Evolutionary conservation across 768 basidiomycete species (phyloP).

Genomic region (Clavulina sp.): DNA sequence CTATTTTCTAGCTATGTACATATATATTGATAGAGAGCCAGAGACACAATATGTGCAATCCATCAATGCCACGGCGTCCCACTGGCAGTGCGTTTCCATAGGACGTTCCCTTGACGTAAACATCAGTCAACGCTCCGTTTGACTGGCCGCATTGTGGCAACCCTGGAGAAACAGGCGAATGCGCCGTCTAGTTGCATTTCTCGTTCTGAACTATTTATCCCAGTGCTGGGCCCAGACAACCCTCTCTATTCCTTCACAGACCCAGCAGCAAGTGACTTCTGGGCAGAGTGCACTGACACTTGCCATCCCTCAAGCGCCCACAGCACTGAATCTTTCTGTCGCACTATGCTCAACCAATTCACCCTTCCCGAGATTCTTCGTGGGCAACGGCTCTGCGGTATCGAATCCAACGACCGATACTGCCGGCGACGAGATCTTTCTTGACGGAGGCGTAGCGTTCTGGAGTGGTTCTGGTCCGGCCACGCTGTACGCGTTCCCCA

Average conservation of each 20-base stretch:
- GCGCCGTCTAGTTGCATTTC: too few relatives aligned
- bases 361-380: constrained; percentile 29
- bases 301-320: constrained; percentile 15
- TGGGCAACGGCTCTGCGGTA: constrained; percentile 32
- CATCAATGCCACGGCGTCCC: too few relatives aligned
- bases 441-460: constrained; percentile 30
- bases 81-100: too few relatives aligned
- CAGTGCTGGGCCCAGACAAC: neutral
- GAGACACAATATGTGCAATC: too few relatives aligned
- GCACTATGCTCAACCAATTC: constrained; percentile 18
- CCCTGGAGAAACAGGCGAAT: too few relatives aligned
- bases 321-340: constrained; percentile 19
- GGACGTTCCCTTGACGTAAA: neutral
- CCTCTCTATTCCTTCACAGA: neutral
- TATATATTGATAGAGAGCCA: too few relatives aligned
- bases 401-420: constrained; percentile 21
- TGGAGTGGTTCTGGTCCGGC: constrained; percentile 27
- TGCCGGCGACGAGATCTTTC: constrained; percentile 22
- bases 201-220: too few relatives aligned
- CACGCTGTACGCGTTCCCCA: constrained; percentile 27
- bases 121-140: neutral
- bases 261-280: neutral
- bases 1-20: too few relatives aligned
- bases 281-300: constrained; percentile 13
- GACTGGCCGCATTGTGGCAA: neutral